These are phyloP conservation scores for Themeda triandra DNA, from an alignment of 176 grass and related monocot species.

Conservation along the genomic window DNA sequence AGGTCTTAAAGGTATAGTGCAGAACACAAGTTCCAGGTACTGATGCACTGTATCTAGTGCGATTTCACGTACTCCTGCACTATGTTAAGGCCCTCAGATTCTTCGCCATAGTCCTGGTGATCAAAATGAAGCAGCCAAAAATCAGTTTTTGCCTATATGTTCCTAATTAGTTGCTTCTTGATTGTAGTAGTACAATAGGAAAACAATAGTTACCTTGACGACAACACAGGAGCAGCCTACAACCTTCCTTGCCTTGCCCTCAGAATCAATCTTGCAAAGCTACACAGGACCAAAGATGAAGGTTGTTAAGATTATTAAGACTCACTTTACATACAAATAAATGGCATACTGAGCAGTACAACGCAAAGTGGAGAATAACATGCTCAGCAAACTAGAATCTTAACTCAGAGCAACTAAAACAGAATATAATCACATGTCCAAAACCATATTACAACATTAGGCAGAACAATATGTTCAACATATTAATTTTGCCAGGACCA, in stretches of 20 bases:
- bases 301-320: neutral
- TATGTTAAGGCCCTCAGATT: constrained; percentile 87
- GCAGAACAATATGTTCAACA: neutral
- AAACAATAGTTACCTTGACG: too few relatives aligned
- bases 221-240: too few relatives aligned
- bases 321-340: neutral
- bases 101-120: constrained; percentile 79
- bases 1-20: neutral
- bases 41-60: constrained; percentile 31
- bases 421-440: neutral
- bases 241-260: too few relatives aligned
- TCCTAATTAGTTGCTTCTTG: too few relatives aligned
- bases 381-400: neutral
- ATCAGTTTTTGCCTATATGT: neutral
- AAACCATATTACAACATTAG: neutral
- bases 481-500: neutral
- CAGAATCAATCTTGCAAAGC: too few relatives aligned
- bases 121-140: constrained; percentile 2
- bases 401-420: neutral
- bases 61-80: constrained; percentile 83
- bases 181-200: too few relatives aligned
- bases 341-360: neutral
- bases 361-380: neutral
- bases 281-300: neutral
- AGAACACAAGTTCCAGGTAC: constrained; percentile 1